Percentiles rank a stretch among this genome's conserved stretches.
These are phyloP conservation scores for Thalassiosira pacifica DNA, from an alignment of 352 stramenopile species.

Conservation along the genomic window DNA sequence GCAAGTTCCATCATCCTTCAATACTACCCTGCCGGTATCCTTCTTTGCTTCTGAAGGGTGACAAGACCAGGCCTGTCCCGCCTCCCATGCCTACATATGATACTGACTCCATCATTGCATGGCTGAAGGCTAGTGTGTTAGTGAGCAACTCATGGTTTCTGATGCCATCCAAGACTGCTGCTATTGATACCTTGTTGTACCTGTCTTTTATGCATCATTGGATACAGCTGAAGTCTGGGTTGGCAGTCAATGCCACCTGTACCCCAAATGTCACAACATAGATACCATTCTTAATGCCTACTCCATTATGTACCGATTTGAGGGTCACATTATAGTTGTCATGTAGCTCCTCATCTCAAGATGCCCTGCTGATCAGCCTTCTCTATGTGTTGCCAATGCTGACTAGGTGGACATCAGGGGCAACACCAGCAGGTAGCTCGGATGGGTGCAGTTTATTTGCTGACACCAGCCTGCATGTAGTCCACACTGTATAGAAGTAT, in stretches of 20 bases:
- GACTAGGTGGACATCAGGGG: background rate
- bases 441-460: constrained; percentile 11
- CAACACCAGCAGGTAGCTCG: background rate
- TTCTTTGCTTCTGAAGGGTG: constrained; percentile 8
- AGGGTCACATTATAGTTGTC: constrained; percentile 13
- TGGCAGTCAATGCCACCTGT: background rate
- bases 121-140: too few species aligned
- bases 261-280: constrained; percentile 33
- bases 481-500: constrained; percentile 32
- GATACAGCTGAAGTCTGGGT: constrained; percentile 6
- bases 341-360: background rate
- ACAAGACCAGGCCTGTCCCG: background rate
- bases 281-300: constrained; percentile 30
- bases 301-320: constrained; percentile 25
- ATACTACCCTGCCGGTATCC: background rate
- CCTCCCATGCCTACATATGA: constrained; percentile 39
- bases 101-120: background rate
- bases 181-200: background rate
- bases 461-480: background rate
- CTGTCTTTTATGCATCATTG: background rate
- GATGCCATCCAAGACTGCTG: background rate
- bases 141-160: too few species aligned
- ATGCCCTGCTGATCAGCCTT: background rate
- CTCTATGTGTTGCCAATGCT: background rate
- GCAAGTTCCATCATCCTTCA: background rate